These are phyloP conservation scores for Fraxinus platypoda DNA, from an alignment of 305 asterid genomes.

Conservation along the genomic window DNA sequence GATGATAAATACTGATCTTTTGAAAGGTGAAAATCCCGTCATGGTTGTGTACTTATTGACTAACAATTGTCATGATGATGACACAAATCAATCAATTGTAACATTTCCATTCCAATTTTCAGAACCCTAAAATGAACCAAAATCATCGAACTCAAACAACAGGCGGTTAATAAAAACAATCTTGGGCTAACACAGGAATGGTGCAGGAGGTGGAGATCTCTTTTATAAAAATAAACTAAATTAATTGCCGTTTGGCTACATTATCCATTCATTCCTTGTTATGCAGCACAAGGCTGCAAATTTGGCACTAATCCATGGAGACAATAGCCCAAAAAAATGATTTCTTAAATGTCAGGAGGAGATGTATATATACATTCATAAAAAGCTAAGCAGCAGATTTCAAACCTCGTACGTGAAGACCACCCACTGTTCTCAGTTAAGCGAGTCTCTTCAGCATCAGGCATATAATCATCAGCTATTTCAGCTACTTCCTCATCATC, in stretches of 20 bases:
- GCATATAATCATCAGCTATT: constrained; percentile 58
- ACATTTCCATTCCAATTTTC: neutral
- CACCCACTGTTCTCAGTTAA: constrained; percentile 84
- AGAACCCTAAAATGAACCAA: neutral
- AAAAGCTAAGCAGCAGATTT: neutral
- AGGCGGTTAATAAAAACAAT: neutral
- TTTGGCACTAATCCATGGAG: neutral
- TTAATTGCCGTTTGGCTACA: neutral
- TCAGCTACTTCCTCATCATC: constrained; percentile 84
- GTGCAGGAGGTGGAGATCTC: neutral
- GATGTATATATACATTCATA: neutral
- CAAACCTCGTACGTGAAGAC: constrained; percentile 97
- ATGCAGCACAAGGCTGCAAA: neutral
- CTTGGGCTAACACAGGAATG: neutral
- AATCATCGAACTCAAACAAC: neutral
- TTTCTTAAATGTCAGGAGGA: neutral
- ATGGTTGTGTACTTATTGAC: neutral
- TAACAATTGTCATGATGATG: neutral
- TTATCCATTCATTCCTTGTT: neutral
- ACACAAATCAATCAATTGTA: neutral
- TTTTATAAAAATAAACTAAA: neutral
- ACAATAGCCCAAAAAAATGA: neutral
- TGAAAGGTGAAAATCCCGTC: neutral
- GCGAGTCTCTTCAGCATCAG: constrained; percentile 57
- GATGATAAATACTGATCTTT: neutral